Conservation (phyloP, 108 stramenopile genomes). For the Bacterosira constricta region DNA sequence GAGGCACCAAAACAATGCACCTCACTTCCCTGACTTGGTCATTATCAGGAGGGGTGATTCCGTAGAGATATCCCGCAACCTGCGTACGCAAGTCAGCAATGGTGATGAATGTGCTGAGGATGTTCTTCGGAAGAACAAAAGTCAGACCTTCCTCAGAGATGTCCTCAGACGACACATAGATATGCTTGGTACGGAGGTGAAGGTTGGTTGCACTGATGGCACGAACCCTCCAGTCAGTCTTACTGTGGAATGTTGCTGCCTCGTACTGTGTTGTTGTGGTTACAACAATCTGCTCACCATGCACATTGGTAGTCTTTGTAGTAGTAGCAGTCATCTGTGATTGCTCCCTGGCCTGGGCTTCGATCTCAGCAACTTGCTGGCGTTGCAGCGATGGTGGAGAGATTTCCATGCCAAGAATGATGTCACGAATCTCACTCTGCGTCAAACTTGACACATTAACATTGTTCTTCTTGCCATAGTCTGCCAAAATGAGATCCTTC, state of each 20-base stretch:
- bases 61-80: slow-evolving; percentile 97
- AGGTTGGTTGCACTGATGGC: slow-evolving; percentile 99
- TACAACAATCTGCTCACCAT: slow-evolving; percentile 98
- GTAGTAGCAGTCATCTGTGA: slow-evolving; percentile 97
- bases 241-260: slow-evolving; percentile 96
- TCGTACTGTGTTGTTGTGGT: slow-evolving; percentile 98
- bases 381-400: slow-evolving; percentile 98
- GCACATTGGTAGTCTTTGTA: slow-evolving; percentile 98
- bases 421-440: slow-evolving; percentile 98
- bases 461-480: slow-evolving; percentile 99
- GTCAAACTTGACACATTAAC: slow-evolving; percentile 99
- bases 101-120: slow-evolving; percentile 96
- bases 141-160: slow-evolving; percentile 96
- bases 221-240: slow-evolving; percentile 98
- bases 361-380: slow-evolving; percentile 99
- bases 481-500: slow-evolving; percentile 98
- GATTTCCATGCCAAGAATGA: slow-evolving; percentile 99
- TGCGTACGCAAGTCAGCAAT: slow-evolving; percentile 96
- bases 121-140: slow-evolving; percentile 98
- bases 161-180: slow-evolving; percentile 97
- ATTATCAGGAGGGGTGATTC: slow-evolving; percentile 95
- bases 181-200: slow-evolving; percentile 97
- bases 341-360: slow-evolving; percentile 96
- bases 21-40: slow-evolving; percentile 97
- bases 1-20: slow-evolving; percentile 97